Conservation (phyloP, 2,329 filamentous ascomycete species). For the Penicillium sp. region DNA sequence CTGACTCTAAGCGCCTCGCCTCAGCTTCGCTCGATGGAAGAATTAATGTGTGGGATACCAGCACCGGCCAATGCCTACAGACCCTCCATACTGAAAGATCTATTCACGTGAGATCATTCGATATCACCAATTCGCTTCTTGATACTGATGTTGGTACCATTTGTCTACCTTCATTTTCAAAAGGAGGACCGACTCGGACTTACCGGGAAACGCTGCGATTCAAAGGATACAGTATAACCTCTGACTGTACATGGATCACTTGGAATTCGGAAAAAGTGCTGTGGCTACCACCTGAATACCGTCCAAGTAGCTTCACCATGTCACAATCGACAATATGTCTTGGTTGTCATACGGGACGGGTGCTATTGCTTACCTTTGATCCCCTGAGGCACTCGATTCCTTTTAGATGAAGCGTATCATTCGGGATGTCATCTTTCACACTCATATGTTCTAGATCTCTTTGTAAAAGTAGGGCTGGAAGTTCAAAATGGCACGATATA, state of each 20-base stretch:
- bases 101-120: not conserved
- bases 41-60: conserved; percentile 3
- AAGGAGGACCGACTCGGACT: not conserved
- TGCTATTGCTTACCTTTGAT: not conserved
- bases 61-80: not conserved
- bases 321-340: not conserved
- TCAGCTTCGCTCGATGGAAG: conserved; percentile 23
- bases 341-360: not conserved
- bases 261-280: conserved; percentile 3
- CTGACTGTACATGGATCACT: conserved; percentile 3
- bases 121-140: not conserved
- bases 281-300: conserved; percentile 7
- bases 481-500: too few relatives aligned
- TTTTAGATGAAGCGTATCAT: too few relatives aligned
- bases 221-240: conserved; percentile 2
- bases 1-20: conserved; percentile 16
- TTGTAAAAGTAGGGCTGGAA: too few relatives aligned
- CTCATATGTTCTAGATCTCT: too few relatives aligned
- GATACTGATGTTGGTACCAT: not conserved
- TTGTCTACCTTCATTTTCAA: not conserved
- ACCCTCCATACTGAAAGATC: not conserved
- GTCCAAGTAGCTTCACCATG: not conserved
- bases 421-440: too few relatives aligned
- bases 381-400: too few relatives aligned
- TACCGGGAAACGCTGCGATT: not conserved